Evolutionary conservation across 164 flowering plant species (phyloP), one percentile per base, ranked within the genome.

Genomic region (Macadamia tetraphylla): DNA sequence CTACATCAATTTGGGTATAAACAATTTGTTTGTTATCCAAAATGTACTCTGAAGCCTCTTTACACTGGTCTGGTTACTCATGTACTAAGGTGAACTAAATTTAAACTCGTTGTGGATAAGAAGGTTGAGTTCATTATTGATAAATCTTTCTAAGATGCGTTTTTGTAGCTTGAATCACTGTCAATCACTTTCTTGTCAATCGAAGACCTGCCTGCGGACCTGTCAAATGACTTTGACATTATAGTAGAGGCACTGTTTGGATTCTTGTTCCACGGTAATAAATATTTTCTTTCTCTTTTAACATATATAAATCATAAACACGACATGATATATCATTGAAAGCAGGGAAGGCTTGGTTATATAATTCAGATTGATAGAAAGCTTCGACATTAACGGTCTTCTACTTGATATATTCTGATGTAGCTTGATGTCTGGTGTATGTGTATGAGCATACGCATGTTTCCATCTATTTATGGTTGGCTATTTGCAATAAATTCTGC

Each of bases 191-290:
- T 94, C 86, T 29, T 95, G 64, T 75, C 91, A 17, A 88, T 80
- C 64, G 99, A 86, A 52, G 90, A 95, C 75, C 79, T 95, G 72
- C 93, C 89, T 31, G n/a, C 48, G 69, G 93, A 92, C 78, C 83
- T 95, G 71, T 88, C 92, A 58, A 73, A 81, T 57, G 84, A 86
- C 68, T 95, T 88, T 85, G 97, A 92, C 75, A 77, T 95, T 69
- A 42, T 92, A 14, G 61, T 95, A 17, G 99, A 95, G 81, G 97
- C 97, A 56, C 85, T 92, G 84, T 95, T 95, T 76, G 98, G 98
- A 29, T 95, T 95, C 83, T 95, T 98, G 31, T 95, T 92, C 49
- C 96, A 87, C 76, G 99, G 99, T 92, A 86, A 69, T 11, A 10
- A 2, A 8, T 3, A 5, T 0, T 67, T 64, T 60, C n/a, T 60